Percentiles rank a stretch among this genome's conserved stretches.
Evolutionary conservation across 441 rosid genomes (phyloP).

Genomic region (Melastoma candidum): DNA sequence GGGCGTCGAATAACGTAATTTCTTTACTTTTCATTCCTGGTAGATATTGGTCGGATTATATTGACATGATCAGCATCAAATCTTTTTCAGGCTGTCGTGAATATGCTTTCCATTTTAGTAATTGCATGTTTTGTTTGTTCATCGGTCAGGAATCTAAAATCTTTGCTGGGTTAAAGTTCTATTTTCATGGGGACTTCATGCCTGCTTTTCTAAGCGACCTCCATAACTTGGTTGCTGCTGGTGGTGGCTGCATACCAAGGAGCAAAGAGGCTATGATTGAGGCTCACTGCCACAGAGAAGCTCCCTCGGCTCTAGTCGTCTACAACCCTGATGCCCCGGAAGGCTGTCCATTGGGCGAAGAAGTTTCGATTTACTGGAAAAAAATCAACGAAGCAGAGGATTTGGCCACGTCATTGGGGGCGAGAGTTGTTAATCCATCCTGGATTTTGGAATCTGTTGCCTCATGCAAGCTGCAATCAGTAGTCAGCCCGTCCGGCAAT

Average conservation of each 20-base stretch:
- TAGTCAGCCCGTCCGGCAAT: slow-evolving; percentile 12
- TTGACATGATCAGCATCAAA: too few relatives aligned
- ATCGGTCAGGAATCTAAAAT: slow-evolving; percentile 56
- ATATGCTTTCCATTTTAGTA: background rate
- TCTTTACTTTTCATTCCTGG: background rate
- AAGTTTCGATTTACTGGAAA: slow-evolving; percentile 55
- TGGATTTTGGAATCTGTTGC: slow-evolving; percentile 88
- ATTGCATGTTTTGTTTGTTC: background rate
- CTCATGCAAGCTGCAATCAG: slow-evolving; percentile 46
- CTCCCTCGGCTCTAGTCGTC: slow-evolving; percentile 33
- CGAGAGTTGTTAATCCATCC: slow-evolving; percentile 48
- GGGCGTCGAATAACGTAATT: slow-evolving; percentile 42
- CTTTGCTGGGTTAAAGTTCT: slow-evolving; percentile 50
- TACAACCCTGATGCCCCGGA: slow-evolving; percentile 61
- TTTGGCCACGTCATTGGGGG: slow-evolving; percentile 42
- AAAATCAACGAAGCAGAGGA: slow-evolving; percentile 61
- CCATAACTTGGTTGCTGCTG: slow-evolving; percentile 43
- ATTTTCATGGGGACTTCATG: slow-evolving; percentile 52
- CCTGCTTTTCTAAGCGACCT: slow-evolving; percentile 60
- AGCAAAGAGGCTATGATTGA: slow-evolving; percentile 30
- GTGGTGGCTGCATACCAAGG: slow-evolving; percentile 47
- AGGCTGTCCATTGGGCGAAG: slow-evolving; percentile 58
- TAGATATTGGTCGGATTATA: background rate
- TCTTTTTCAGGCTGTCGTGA: too few relatives aligned
- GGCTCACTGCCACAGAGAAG: slow-evolving; percentile 11